These are phyloP conservation scores for Fusarium abutilonis DNA, from an alignment of 2,329 filamentous ascomycete genomes.

Conservation along the genomic window DNA sequence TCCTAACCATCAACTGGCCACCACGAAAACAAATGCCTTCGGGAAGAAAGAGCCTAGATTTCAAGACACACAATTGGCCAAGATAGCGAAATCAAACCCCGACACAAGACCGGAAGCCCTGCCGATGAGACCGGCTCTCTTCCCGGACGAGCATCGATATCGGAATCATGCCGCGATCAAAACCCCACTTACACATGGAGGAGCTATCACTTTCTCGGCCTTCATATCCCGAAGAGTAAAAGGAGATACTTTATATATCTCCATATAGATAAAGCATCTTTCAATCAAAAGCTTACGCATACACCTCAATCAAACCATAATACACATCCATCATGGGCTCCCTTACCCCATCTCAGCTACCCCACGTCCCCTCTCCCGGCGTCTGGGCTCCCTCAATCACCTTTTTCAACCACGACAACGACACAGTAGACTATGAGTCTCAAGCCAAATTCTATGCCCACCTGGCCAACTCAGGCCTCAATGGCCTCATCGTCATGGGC, in stretches of 20 bases:
- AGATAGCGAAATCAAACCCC: neutral
- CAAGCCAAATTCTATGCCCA: slow-evolving; percentile 63
- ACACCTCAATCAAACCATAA: neutral
- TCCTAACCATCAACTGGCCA: no score
- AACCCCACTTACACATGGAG: slow-evolving; percentile 34
- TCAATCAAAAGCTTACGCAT: neutral
- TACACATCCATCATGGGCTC: slow-evolving; percentile 22
- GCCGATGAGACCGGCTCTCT: slow-evolving; percentile 11
- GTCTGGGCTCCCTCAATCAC: slow-evolving; percentile 65
- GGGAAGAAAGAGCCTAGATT: slow-evolving; percentile 4
- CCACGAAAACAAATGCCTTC: neutral
- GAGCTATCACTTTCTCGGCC: slow-evolving; percentile 1
- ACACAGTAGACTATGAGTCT: slow-evolving; percentile 58
- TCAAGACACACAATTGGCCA: neutral
- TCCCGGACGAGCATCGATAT: slow-evolving; percentile 12
- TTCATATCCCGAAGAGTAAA: neutral
- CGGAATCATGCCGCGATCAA: slow-evolving; percentile 26
- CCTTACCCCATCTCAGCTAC: slow-evolving; percentile 23
- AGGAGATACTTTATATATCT: slow-evolving; percentile 6
- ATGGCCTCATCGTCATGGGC: slow-evolving; percentile 63
- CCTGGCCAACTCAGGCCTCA: slow-evolving; percentile 60
- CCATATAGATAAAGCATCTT: neutral
- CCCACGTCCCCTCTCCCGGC: slow-evolving; percentile 48
- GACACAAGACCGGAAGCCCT: neutral
- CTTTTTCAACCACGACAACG: slow-evolving; percentile 61